Percentiles rank a stretch among this genome's conserved stretches.
These are phyloP conservation scores for Vicia faba DNA, from an alignment of 306 rosid species.

Conservation along the genomic window DNA sequence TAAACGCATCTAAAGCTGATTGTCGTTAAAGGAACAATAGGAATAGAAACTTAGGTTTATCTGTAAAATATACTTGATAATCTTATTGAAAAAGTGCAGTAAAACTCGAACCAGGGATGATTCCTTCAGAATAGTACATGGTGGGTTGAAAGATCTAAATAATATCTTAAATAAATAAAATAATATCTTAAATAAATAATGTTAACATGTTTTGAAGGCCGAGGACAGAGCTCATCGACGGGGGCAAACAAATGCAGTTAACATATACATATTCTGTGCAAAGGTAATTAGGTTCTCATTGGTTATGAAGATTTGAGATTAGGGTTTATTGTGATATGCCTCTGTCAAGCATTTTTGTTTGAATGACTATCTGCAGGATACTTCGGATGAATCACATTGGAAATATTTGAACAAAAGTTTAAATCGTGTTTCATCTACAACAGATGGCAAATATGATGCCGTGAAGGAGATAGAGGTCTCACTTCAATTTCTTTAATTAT, in stretches of 20 bases:
- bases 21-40: slow-evolving; percentile 23
- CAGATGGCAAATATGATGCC: slow-evolving; percentile 84
- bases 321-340: slow-evolving; percentile 19
- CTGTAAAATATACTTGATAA: slow-evolving; percentile 17
- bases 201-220: slow-evolving; percentile 63
- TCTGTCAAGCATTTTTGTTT: slow-evolving; percentile 36
- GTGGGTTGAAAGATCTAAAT: background rate
- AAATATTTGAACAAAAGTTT: slow-evolving; percentile 72
- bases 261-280: slow-evolving; percentile 82
- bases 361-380: slow-evolving; percentile 60
- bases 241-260: slow-evolving; percentile 92
- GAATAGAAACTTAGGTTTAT: slow-evolving; percentile 2
- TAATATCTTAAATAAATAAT: slow-evolving; percentile 27
- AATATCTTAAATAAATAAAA: slow-evolving; percentile 28
- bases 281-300: slow-evolving; percentile 59
- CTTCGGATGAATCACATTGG: slow-evolving; percentile 83
- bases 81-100: background rate
- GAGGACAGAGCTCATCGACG: slow-evolving; percentile 99
- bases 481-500: slow-evolving; percentile 4
- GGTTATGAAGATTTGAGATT: slow-evolving; percentile 29
- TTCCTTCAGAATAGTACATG: slow-evolving; percentile 3
- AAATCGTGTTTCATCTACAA: slow-evolving; percentile 75
- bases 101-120: slow-evolving; percentile 20
- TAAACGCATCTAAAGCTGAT: slow-evolving; percentile 19
- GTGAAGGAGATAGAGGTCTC: slow-evolving; percentile 67